Conservation (phyloP, 2,329 filamentous ascomycete species). For the Aspergillus amoenus region DNA sequence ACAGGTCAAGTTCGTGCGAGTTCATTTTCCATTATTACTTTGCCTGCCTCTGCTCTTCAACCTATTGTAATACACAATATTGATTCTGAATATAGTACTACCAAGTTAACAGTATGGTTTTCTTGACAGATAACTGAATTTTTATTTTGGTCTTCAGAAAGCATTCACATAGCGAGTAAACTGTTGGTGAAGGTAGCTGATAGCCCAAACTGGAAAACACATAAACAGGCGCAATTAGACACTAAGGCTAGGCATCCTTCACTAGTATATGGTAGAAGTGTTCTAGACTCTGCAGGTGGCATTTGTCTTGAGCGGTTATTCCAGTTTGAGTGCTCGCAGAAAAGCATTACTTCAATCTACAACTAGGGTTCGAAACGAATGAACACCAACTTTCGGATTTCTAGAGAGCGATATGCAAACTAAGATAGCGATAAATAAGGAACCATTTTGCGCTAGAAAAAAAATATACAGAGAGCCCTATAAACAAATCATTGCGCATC, state of each 20-base stretch:
- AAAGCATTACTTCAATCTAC: neutral
- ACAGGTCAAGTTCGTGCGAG: no score
- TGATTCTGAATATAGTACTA: neutral
- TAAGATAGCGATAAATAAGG: neutral
- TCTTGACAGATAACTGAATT: no score
- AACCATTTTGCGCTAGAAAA: conserved; percentile 19
- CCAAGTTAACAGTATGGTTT: no score
- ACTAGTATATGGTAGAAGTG: no score
- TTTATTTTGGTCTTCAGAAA: neutral
- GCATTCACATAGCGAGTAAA: neutral
- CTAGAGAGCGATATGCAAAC: neutral
- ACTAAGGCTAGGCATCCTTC: neutral
- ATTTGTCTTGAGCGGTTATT: no score
- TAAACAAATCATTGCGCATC: conserved; percentile 29
- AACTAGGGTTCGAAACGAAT: neutral
- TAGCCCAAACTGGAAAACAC: neutral
- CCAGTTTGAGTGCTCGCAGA: no score
- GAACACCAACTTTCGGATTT: neutral
- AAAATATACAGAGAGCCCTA: conserved; percentile 22
- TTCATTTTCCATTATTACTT: no score
- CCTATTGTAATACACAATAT: no score
- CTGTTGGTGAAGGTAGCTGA: neutral
- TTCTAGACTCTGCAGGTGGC: no score
- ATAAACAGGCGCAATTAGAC: no score
- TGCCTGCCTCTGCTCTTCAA: no score